These are phyloP conservation scores for Rhodomyrtus psidioides DNA, from an alignment of 441 rosid genomes.

Conservation along the genomic window DNA sequence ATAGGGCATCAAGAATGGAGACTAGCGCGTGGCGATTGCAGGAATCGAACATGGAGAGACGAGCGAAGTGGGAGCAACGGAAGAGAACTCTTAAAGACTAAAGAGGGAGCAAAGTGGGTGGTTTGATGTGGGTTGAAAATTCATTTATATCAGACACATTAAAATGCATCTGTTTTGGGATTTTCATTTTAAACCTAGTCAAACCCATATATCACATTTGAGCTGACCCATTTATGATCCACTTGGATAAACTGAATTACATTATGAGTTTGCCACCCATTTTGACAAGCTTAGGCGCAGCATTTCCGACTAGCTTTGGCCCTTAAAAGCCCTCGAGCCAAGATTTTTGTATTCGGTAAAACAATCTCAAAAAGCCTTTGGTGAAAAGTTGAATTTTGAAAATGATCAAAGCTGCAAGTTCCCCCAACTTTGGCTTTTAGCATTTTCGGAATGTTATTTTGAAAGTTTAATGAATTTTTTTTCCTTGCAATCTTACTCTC, in stretches of 20 bases:
- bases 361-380: not conserved
- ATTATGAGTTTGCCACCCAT: too few species aligned
- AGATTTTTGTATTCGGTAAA: not conserved
- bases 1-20: not conserved
- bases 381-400: too few species aligned
- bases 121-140: not conserved
- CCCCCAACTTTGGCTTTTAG: too few species aligned
- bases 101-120: not conserved
- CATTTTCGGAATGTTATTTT: too few species aligned
- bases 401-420: too few species aligned
- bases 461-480: too few species aligned
- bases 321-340: not conserved
- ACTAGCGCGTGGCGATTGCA: not conserved
- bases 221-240: not conserved
- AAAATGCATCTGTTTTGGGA: not conserved
- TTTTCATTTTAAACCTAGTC: not conserved
- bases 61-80: not conserved
- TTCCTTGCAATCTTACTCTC: too few species aligned
- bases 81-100: not conserved
- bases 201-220: not conserved
- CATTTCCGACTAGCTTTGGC: not conserved
- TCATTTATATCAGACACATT: not conserved
- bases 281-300: too few species aligned
- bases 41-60: not conserved
- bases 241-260: too few species aligned